Conservation (phyloP, 2,329 filamentous ascomycete species). For the Colletotrichum simmondsii region DNA sequence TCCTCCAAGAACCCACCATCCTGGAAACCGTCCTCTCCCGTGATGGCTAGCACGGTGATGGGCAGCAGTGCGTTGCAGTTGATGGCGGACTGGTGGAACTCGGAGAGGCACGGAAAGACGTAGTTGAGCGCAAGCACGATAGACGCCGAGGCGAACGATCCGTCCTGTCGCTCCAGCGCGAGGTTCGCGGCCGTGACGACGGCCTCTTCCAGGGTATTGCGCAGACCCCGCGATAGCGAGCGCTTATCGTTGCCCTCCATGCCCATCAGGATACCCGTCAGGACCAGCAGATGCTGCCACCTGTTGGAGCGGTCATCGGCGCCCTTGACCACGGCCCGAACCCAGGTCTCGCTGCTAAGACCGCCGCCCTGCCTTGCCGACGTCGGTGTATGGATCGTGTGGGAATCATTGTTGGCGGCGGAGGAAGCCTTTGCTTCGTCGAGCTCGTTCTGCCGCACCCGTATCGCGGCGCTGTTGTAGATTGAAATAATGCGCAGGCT, state of each 20-base stretch:
- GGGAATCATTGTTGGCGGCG: conserved; percentile 34
- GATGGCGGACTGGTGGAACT: conserved; percentile 66
- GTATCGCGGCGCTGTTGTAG: conserved; percentile 74
- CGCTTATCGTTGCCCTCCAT: conserved; percentile 73
- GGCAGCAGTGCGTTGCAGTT: conserved; percentile 79
- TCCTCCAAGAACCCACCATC: conserved; percentile 79
- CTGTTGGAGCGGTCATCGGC: conserved; percentile 69
- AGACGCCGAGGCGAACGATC: conserved; percentile 55
- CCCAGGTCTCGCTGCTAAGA: conserved; percentile 63
- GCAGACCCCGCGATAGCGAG: conserved; percentile 71
- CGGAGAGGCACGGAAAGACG: conserved; percentile 77
- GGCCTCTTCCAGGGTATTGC: conserved; percentile 76
- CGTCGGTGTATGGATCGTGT: conserved; percentile 35
- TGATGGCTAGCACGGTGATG: conserved; percentile 73
- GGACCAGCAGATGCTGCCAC: conserved; percentile 87
- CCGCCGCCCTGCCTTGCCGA: conserved; percentile 50
- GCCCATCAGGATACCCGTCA: conserved; percentile 82
- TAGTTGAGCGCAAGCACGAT: conserved; percentile 81
- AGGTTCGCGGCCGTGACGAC: conserved; percentile 81
- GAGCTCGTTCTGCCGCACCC: conserved; percentile 61
- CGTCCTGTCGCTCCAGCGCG: conserved; percentile 67
- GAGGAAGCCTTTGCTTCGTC: conserved; percentile 41
- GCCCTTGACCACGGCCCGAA: conserved; percentile 66
- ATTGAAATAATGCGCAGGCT: conserved; percentile 76
- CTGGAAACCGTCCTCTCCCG: conserved; percentile 78